Percentiles rank a stretch among this genome's conserved stretches.
Evolutionary conservation across 1,284 basidiomycete genomes (phyloP).

Genomic region (Trichosporon sp.): DNA sequence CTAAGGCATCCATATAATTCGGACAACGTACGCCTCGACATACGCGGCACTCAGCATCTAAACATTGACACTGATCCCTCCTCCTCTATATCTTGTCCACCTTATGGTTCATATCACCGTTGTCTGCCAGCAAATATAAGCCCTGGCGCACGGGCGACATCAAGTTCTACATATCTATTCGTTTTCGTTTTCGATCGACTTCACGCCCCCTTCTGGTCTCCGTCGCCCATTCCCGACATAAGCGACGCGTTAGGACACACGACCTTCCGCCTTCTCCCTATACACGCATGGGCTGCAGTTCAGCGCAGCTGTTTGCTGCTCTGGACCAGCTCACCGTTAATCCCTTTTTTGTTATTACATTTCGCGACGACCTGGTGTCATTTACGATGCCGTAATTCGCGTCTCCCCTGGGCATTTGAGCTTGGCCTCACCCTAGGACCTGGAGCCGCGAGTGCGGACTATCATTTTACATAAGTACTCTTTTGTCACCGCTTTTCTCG

Average conservation of each 20-base stretch:
- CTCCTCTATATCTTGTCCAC: background rate
- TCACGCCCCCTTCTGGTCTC: background rate
- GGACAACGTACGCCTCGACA: background rate
- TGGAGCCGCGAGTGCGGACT: background rate
- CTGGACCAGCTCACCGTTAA: background rate
- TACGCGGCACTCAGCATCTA: background rate
- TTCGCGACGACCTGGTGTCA: conserved; percentile 5
- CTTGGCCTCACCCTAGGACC: background rate
- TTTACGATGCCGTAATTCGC: background rate
- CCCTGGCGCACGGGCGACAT: background rate
- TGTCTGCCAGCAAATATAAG: background rate
- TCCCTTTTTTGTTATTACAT: background rate
- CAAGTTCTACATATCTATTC: background rate
- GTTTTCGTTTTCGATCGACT: background rate
- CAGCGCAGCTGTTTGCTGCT: background rate
- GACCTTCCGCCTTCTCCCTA: background rate
- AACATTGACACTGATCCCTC: background rate
- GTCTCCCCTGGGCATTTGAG: background rate
- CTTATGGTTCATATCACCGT: background rate
- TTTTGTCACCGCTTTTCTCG: background rate
- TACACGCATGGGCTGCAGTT: background rate
- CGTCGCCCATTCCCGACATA: background rate
- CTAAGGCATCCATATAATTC: background rate
- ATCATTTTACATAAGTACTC: background rate
- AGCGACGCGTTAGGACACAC: conserved; percentile 1